phyloP scores from a whole-genome alignment of 805 yeast genomes.

The Teunomyces pallodes region DNA sequence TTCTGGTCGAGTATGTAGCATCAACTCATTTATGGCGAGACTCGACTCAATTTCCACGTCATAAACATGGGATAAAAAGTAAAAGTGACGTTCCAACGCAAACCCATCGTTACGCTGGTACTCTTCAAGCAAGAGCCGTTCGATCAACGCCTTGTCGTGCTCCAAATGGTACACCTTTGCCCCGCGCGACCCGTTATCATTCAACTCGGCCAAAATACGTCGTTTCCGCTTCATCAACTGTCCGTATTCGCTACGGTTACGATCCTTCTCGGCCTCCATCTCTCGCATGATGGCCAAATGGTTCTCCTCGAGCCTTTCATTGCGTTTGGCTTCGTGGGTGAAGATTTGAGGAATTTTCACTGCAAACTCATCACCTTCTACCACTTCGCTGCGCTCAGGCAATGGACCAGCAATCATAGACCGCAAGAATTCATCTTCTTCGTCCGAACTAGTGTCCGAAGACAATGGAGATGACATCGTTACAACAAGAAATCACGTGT shows the following conservation, averaged over 20 bases:
- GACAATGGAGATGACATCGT: background rate
- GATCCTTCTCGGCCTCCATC: conserved; percentile 15
- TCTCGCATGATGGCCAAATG: conserved; percentile 19
- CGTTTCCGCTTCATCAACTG: conserved; percentile 12
- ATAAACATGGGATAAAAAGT: conserved; percentile 12
- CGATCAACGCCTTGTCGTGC: conserved; percentile 18
- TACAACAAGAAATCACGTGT: background rate
- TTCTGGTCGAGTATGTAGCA: conserved; percentile 1
- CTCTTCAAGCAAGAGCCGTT: conserved; percentile 14
- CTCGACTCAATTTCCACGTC: background rate
- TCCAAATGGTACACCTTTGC: conserved; percentile 14
- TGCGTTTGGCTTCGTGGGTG: conserved; percentile 24
- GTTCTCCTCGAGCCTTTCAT: conserved; percentile 20
- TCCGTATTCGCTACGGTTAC: conserved; percentile 14
- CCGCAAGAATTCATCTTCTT: background rate
- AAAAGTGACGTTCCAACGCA: conserved; percentile 21
- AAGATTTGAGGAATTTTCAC: conserved; percentile 29
- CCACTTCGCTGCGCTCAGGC: background rate
- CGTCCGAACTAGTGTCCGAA: background rate
- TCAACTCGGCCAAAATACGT: conserved; percentile 24
- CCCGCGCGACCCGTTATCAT: conserved; percentile 29
- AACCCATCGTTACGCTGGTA: conserved; percentile 7
- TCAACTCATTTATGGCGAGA: background rate
- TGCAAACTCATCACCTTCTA: conserved; percentile 14
- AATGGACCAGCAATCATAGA: background rate